Conservation (phyloP, 2,329 filamentous ascomycete species). For the Calcarisporium arbuscula region DNA sequence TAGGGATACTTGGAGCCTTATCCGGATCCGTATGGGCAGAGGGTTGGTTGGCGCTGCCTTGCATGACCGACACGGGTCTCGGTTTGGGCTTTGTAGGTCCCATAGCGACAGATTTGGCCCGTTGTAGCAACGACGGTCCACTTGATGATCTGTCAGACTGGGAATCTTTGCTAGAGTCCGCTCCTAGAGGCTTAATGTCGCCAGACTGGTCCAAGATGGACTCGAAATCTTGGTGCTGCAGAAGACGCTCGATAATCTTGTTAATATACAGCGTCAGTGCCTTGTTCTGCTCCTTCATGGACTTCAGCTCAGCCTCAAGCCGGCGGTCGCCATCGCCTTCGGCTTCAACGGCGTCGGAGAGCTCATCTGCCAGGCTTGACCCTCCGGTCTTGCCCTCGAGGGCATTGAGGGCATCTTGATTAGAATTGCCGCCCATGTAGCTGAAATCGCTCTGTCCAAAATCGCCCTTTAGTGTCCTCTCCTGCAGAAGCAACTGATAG, state of each 20-base stretch:
- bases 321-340: constrained; percentile 58
- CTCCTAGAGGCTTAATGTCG: constrained; percentile 32
- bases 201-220: constrained; percentile 80
- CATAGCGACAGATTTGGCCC: constrained; percentile 54
- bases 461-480: constrained; percentile 93
- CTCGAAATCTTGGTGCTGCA: constrained; percentile 93
- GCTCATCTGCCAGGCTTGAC: constrained; percentile 77
- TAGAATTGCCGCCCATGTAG: constrained; percentile 52
- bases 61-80: constrained; percentile 54
- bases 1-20: constrained; percentile 70
- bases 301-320: constrained; percentile 72
- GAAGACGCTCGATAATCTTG: constrained; percentile 92
- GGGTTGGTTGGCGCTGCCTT: constrained; percentile 21
- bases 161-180: constrained; percentile 74
- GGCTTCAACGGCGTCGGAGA: constrained; percentile 61
- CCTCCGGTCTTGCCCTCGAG: constrained; percentile 49
- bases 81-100: constrained; percentile 41
- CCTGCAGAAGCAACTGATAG: constrained; percentile 89
- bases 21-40: constrained; percentile 56
- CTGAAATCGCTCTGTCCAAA: constrained; percentile 79
- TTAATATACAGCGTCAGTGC: constrained; percentile 96
- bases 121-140: constrained; percentile 48
- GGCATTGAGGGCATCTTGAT: constrained; percentile 58
- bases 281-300: constrained; percentile 90
- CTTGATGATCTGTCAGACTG: constrained; percentile 44